Percentiles rank a stretch among this genome's conserved stretches.
These are phyloP conservation scores for Morella rubra DNA, from an alignment of 306 rosid genomes.

Conservation along the genomic window DNA sequence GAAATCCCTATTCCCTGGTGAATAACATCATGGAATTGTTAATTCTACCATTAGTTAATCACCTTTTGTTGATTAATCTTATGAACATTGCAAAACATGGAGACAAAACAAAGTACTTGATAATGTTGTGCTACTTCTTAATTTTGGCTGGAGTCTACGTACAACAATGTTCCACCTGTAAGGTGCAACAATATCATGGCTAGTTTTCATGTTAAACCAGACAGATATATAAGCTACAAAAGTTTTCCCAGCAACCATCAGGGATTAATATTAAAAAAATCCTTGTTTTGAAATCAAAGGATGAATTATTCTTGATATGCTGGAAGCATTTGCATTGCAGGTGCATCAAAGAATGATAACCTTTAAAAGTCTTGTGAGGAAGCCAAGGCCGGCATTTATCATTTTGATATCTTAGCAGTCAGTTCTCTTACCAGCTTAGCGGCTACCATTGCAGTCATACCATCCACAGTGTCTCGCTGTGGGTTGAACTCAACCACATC, in stretches of 20 bases:
- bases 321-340: conserved; percentile 11
- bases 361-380: background rate
- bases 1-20: background rate
- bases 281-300: background rate
- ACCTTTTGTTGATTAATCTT: background rate
- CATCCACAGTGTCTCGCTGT: conserved; percentile 90
- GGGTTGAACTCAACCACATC: conserved; percentile 95
- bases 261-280: background rate
- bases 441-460: conserved; percentile 99
- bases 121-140: background rate
- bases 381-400: conserved; percentile 9
- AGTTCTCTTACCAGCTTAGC: conserved; percentile 93
- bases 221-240: background rate
- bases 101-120: background rate
- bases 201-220: background rate
- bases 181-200: background rate
- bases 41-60: background rate
- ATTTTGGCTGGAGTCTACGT: background rate
- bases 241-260: background rate
- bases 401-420: conserved; percentile 83
- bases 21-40: background rate
- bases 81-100: background rate
- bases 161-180: background rate
- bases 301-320: conserved; percentile 7
- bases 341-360: conserved; percentile 9